phyloP scores from a whole-genome alignment of 192 early-diverging fungal species.

The Rhizoclosmatium globosum region DNA sequence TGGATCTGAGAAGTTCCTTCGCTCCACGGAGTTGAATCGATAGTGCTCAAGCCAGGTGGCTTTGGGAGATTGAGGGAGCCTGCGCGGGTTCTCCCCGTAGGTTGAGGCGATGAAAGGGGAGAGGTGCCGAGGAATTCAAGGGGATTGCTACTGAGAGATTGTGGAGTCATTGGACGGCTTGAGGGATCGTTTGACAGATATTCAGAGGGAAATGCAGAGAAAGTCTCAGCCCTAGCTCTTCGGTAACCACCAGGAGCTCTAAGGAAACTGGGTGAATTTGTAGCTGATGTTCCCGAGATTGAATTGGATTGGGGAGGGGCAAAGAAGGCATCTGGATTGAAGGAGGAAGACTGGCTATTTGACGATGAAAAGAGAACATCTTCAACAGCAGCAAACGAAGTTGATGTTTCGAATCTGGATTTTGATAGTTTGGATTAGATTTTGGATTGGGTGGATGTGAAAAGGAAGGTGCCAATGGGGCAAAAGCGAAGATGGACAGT shows the following conservation, averaged over 20 bases:
- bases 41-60: background rate
- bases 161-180: background rate
- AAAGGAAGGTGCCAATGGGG: background rate
- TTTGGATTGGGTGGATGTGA: no score
- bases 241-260: conserved; percentile 16
- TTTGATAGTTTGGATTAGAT: no score
- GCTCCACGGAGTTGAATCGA: background rate
- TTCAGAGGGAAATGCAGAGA: conserved; percentile 54
- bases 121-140: conserved; percentile 57
- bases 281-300: background rate
- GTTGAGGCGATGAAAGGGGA: background rate
- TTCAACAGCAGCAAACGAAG: conserved; percentile 14
- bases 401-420: background rate
- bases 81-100: conserved; percentile 19
- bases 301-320: background rate
- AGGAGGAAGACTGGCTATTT: background rate
- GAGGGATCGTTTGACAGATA: conserved; percentile 1
- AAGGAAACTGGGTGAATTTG: background rate
- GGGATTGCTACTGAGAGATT: conserved; percentile 46
- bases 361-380: conserved; percentile 6
- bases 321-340: conserved; percentile 6
- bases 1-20: background rate
- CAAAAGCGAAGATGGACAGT: background rate
- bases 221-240: conserved; percentile 53
- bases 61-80: conserved; percentile 55